Base-by-base conservation (phyloP, 176 grass and related monocot genomes). In the Dactylis glomerata region DNA sequence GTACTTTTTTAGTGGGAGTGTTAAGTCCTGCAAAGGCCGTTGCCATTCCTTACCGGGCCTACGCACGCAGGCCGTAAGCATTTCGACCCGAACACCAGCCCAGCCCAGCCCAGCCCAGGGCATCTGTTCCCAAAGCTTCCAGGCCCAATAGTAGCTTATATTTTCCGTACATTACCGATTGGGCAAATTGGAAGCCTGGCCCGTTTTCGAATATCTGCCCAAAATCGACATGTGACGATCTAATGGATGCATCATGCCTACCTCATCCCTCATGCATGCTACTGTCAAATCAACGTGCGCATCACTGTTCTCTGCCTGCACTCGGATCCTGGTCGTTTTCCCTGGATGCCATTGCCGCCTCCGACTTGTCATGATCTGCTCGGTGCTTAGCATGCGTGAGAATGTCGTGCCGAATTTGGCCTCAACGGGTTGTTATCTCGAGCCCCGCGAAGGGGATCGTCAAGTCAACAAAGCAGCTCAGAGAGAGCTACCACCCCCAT, bases 401-500 rank as follows among this genome's bases (percentile, higher is more conserved):
- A 80, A 80, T 88, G 34, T 66, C 26, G 52, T 28, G 27, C 31
- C 8, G 37, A 82, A 63, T 45, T 57, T 15, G 10, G 15, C 6
- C 20, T 31, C 5, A 20, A 58, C 22, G 41, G 41, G 59, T 61
- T 13, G 49, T 68, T 85, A 36, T 81, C 87, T 81, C 31, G 58
- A 85, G 70, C 82, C 1, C 2, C 42, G 38, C 36, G 23, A 38
- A 68, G 8, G 27, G 13, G 50, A 41, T 8, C 2, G 23, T 11
- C 30, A 23, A 86, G 78, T 85, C 83, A 82, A 77, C 11, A 89
- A 41, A 58, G 59, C 24, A 50, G 61, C 19, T 6, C 40, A 12
- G 38, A 31, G 41, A 76, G 52, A 71, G 14, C 20, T 31, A 46
- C 38, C 10, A 0, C n/a, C 10, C 0, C 26, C 26, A 28, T 26